Conservation (phyloP, 257 asterid genomes). For the Nicotiana attenuata region DNA sequence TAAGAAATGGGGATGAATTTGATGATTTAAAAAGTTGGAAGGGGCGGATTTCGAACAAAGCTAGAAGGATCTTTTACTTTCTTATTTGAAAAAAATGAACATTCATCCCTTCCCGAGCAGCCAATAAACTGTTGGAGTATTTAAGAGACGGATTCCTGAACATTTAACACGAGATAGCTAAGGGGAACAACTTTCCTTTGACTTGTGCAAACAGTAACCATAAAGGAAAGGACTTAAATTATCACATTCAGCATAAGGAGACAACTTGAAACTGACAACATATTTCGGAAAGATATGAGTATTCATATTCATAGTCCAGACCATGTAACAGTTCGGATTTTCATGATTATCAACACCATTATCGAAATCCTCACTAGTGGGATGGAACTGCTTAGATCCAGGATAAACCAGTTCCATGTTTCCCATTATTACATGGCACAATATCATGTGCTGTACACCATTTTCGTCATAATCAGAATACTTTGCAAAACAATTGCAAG, state of each 20-base stretch:
- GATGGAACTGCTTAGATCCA: constrained; percentile 83
- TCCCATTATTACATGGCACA: constrained; percentile 53
- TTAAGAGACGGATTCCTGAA: neutral
- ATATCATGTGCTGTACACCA: constrained; percentile 56
- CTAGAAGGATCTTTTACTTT: neutral
- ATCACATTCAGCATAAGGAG: constrained; percentile 56
- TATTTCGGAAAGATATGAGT: constrained; percentile 83
- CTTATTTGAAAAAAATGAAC: neutral
- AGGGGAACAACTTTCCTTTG: neutral
- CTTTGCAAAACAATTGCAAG: too few species aligned
- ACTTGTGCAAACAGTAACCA: neutral
- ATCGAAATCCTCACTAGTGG: constrained; percentile 82
- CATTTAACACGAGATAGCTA: neutral
- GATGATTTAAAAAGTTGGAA: neutral
- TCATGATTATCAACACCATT: constrained; percentile 81
- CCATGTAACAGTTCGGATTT: constrained; percentile 56
- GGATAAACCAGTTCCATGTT: constrained; percentile 63
- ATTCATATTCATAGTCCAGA: constrained; percentile 82
- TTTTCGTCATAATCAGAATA: constrained; percentile 85
- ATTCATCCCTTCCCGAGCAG: neutral
- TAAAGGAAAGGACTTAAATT: constrained; percentile 5
- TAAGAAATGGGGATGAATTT: neutral
- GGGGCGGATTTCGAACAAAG: neutral
- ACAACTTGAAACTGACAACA: constrained; percentile 71
- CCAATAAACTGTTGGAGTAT: neutral